Conservation (phyloP, 1,284 basidiomycete species). For the Trichosporon inkin region DNA sequence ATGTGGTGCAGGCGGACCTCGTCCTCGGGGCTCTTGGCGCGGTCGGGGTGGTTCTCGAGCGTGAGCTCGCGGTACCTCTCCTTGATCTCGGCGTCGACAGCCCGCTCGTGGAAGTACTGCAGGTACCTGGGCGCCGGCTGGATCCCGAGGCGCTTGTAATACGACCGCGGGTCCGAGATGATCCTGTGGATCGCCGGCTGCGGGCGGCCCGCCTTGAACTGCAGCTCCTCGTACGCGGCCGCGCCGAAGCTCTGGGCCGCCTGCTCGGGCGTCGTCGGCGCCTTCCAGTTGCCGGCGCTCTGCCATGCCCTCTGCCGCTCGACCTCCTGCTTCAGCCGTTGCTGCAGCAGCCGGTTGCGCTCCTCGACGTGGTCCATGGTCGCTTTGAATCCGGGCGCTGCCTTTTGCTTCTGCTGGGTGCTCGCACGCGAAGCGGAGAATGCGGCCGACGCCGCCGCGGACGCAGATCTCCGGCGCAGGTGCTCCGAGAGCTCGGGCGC, state of each 20-base stretch:
- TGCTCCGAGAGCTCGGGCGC: neutral
- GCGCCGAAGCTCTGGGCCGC: neutral
- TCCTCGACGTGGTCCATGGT: neutral
- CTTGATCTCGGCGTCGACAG: constrained; percentile 13
- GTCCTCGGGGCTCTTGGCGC: neutral
- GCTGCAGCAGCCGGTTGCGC: neutral
- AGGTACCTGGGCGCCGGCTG: constrained; percentile 10
- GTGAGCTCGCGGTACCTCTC: constrained; percentile 7
- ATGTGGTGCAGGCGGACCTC: neutral
- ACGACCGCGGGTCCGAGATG: constrained; percentile 15
- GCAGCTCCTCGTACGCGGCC: neutral
- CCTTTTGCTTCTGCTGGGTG: neutral
- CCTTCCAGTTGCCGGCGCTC: neutral
- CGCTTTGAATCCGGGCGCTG: neutral
- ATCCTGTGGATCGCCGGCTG: neutral
- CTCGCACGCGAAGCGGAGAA: too few species aligned
- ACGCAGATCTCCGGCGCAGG: neutral
- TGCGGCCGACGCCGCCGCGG: too few species aligned
- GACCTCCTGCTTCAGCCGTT: neutral
- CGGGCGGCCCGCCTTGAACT: neutral
- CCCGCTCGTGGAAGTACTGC: constrained; percentile 4
- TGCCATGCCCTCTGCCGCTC: constrained; percentile 3
- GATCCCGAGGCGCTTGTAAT: constrained; percentile 19
- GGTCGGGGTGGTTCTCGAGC: constrained; percentile 18
- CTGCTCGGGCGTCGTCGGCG: neutral